phyloP scores from a whole-genome alignment of 2,329 filamentous ascomycete species.

The Fusarium mundagurra region DNA sequence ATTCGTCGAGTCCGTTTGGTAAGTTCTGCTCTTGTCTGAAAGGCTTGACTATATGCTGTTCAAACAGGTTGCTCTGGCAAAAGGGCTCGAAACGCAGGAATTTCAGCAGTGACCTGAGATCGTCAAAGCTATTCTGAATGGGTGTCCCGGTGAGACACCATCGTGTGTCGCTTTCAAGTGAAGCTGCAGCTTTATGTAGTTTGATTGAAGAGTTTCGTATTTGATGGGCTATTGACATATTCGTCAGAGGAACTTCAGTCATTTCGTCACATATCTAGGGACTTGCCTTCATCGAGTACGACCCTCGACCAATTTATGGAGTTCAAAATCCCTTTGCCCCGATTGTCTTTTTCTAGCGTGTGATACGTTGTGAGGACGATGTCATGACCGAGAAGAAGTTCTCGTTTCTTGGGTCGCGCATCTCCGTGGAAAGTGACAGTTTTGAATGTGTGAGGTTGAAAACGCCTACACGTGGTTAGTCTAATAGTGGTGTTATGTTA shows the following conservation, averaged over 20 bases:
- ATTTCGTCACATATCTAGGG: accelerated
- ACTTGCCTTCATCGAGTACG: neutral
- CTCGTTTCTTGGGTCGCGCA: accelerated
- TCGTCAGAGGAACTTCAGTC: accelerated
- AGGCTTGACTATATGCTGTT: neutral
- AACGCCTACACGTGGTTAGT: neutral
- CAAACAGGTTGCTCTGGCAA: accelerated
- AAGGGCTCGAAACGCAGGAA: neutral
- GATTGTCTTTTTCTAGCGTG: neutral
- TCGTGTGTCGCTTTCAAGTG: accelerated
- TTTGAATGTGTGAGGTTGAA: neutral
- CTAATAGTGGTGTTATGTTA: accelerated
- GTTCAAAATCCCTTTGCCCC: accelerated
- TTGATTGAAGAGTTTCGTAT: neutral
- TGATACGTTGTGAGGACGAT: neutral
- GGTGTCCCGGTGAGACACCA: neutral
- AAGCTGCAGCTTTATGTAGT: accelerated
- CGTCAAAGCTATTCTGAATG: neutral
- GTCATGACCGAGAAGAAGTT: neutral
- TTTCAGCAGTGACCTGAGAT: neutral
- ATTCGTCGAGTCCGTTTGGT: accelerated
- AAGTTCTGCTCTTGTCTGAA: neutral
- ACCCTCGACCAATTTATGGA: neutral
- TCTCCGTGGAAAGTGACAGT: neutral
- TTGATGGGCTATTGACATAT: neutral